A percentile compares a stretch with the other conserved stretches of the same genome.
Conservation (phyloP, 768 basidiomycete species). For the Boletus reticuloceps region DNA sequence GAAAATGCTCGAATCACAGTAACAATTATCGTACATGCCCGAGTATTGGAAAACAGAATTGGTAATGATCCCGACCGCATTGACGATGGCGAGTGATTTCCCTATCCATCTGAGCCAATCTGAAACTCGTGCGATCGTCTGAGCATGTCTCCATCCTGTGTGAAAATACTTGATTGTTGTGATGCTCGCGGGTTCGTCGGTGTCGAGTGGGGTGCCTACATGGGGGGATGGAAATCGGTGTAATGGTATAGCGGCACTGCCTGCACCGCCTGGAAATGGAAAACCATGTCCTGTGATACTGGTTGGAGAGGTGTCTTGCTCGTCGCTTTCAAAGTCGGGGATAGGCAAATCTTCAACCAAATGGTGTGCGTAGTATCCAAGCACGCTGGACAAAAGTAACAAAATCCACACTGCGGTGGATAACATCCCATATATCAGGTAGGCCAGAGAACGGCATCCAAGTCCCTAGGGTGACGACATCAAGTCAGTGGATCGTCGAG, state of each 20-base stretch:
- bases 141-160: neutral
- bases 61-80: slow-evolving; percentile 25
- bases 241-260: neutral
- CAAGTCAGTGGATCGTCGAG: neutral
- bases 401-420: slow-evolving; percentile 32
- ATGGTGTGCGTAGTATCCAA: slow-evolving; percentile 21
- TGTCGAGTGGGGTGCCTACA: neutral
- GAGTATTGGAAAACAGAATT: slow-evolving; percentile 31
- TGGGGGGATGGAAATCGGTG: neutral
- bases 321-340: neutral
- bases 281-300: neutral
- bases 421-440: slow-evolving; percentile 27
- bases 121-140: neutral
- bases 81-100: slow-evolving; percentile 27
- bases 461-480: slow-evolving; percentile 16
- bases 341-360: neutral
- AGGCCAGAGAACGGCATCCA: slow-evolving; percentile 35
- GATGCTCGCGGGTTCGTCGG: neutral
- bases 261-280: neutral
- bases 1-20: slow-evolving; percentile 28
- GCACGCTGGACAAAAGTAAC: slow-evolving; percentile 28
- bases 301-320: neutral
- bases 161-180: neutral
- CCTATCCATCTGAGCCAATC: slow-evolving; percentile 25
- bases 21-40: slow-evolving; percentile 27